Evolutionary conservation across 192 early-diverging fungal genomes (phyloP).

Genomic region (Coemansia aciculifera): DNA sequence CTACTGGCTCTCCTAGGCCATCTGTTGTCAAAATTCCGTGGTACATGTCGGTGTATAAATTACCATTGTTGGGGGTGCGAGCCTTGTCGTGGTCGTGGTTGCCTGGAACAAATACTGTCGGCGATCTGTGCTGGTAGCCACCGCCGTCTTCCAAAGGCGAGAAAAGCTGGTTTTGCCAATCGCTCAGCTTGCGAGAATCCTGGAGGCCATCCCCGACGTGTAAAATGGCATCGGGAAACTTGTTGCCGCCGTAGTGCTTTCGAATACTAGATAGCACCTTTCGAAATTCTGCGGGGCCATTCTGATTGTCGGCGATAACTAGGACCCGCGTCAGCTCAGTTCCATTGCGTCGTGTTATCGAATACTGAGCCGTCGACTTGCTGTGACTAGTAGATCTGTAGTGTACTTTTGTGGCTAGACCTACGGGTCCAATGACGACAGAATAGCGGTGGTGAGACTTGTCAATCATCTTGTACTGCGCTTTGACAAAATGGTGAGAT

Average conservation of each 20-base stretch:
- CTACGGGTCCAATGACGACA: constrained; percentile 37
- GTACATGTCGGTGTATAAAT: constrained; percentile 50
- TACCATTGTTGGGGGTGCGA: constrained; percentile 53
- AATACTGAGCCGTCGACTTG: constrained; percentile 21
- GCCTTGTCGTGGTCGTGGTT: constrained; percentile 72
- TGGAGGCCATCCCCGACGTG: constrained; percentile 76
- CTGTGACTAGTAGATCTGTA: constrained; percentile 31
- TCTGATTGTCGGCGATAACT: constrained; percentile 51
- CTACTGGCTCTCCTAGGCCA: constrained; percentile 11
- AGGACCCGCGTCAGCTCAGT: constrained; percentile 17
- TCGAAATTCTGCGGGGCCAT: constrained; percentile 31
- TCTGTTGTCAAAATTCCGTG: constrained; percentile 34
- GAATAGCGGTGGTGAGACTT: constrained; percentile 35
- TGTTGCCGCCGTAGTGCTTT: constrained; percentile 11
- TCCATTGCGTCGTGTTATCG: constrained; percentile 15
- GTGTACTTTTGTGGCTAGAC: constrained; percentile 16
- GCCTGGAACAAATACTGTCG: constrained; percentile 71
- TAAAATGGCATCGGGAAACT: constrained; percentile 55
- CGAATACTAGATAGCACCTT: constrained; percentile 15
- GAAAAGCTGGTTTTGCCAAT: constrained; percentile 73
- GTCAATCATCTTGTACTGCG: constrained; percentile 31
- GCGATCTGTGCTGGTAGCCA: constrained; percentile 58
- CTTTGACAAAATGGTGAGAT: constrained; percentile 20
- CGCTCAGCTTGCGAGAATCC: constrained; percentile 55
- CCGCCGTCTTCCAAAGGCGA: constrained; percentile 62